Base-by-base conservation (phyloP, 1,139 yeast species). In the Yamadazyma taylorii region DNA sequence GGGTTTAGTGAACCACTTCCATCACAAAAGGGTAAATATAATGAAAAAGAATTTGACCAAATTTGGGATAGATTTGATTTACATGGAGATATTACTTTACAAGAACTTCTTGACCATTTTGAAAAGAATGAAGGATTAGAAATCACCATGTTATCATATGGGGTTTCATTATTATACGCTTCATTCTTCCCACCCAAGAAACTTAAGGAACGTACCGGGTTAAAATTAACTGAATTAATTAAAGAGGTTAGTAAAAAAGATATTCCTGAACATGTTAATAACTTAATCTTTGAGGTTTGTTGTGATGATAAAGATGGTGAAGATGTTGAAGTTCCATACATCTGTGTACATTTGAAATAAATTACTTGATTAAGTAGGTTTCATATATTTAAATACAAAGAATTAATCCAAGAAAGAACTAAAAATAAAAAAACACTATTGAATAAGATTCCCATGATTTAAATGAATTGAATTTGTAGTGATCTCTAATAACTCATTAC, bases 1-100 rank as follows among this genome's bases (percentile, higher is more conserved):
- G 98, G 96, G 8, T 92, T 92, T 59, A 87, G 96, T 7, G 98
- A 94, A 64, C 99, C 99, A 38, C 80, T 92, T 54, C 81, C 83
- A 36, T 86, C 96, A 25, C 78, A 87, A 36, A 81, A 85, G 63
- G 84, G 85, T 41, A 79, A 83, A 58, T 90, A 89, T 64, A 89
- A 89, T 52, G 85, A 76, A 42, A 85, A 82, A 59, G 73, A 71
- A 42, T 85, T 86, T 53, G 98, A 94, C 61, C 79, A 76, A 63
- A 88, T 90, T 52, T 92, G 99, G 99, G 97, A 89, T 55, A 78
- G 97, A 59, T 90, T 90, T 60, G 90, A 84, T 51, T 66, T 92
- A 38, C 56, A 79, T 37, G 95, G 92, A 36, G 83, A 90, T 54
- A 68, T 87, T 40, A 87, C 95, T 7, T 75, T 92, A 49, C 79